A percentile compares a stretch with the other conserved stretches of the same genome.
Evolutionary conservation across 2,329 filamentous ascomycete genomes (phyloP).

Genomic region (Verticillium zaregamsianum): DNA sequence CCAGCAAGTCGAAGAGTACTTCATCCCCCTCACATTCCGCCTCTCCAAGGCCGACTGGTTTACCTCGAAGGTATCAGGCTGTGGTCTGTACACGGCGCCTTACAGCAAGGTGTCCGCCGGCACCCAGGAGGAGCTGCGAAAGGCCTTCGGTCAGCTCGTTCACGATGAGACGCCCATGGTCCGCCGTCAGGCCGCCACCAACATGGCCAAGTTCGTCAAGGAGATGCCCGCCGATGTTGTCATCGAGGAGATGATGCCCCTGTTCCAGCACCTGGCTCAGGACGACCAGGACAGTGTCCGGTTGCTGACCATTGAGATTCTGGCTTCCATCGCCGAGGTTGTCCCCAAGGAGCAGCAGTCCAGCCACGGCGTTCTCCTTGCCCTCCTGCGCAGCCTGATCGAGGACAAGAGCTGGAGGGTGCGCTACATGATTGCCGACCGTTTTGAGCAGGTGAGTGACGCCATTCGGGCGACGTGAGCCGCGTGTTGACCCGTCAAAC

Average conservation of each 20-base stretch:
- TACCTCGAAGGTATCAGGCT: constrained; percentile 97
- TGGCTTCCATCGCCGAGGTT: constrained; percentile 94
- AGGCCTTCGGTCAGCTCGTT: constrained; percentile 88
- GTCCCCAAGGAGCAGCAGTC: constrained; percentile 98
- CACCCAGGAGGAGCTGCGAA: constrained; percentile 86
- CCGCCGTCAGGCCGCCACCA: constrained; percentile 90
- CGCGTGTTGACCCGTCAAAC: constrained; percentile 4
- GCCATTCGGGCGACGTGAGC: constrained; percentile 12
- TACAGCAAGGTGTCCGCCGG: constrained; percentile 85
- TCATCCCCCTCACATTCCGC: constrained; percentile 91
- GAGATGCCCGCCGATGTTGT: constrained; percentile 90
- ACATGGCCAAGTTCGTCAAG: constrained; percentile 96
- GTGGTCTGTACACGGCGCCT: constrained; percentile 87
- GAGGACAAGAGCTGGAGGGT: constrained; percentile 99
- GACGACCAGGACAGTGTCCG: constrained; percentile 98
- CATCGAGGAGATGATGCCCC: constrained; percentile 97
- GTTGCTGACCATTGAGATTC: constrained; percentile 89
- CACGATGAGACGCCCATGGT: constrained; percentile 99
- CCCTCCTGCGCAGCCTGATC: constrained; percentile 86
- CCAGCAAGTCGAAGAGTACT: constrained; percentile 93
- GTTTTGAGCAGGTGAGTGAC: constrained; percentile 83
- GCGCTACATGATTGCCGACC: constrained; percentile 97
- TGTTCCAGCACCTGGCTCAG: constrained; percentile 93
- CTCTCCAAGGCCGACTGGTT: constrained; percentile 99
- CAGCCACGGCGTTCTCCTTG: constrained; percentile 89